These are phyloP conservation scores for Discostella stelligeroides DNA, from an alignment of 108 stramenopile genomes.

Conservation along the genomic window DNA sequence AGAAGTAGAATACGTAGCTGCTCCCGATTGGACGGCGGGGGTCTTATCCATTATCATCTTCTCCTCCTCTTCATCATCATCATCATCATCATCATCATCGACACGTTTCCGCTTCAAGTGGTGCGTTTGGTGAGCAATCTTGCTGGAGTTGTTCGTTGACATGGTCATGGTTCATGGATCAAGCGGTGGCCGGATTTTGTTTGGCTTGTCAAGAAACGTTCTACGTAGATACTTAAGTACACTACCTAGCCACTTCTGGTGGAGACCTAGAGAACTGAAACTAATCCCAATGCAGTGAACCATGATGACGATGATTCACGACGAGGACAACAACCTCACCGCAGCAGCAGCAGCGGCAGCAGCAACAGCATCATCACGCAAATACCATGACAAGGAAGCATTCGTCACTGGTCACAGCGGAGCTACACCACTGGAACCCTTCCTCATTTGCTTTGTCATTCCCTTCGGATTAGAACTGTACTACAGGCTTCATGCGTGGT, in stretches of 20 bases:
- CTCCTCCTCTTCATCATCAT: neutral
- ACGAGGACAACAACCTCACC: neutral
- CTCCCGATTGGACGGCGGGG: too few relatives aligned
- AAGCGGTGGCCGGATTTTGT: too few relatives aligned
- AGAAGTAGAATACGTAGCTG: too few relatives aligned
- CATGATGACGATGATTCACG: neutral
- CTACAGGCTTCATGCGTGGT: constrained; percentile 2
- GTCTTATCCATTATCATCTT: neutral
- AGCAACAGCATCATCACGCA: constrained; percentile 13
- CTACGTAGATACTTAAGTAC: too few relatives aligned
- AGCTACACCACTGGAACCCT: constrained; percentile 62
- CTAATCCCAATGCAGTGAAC: neutral
- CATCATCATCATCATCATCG: neutral
- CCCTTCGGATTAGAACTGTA: constrained; percentile 64
- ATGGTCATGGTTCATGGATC: too few relatives aligned
- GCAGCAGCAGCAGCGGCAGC: neutral
- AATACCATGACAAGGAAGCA: constrained; percentile 72
- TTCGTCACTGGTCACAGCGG: constrained; percentile 87
- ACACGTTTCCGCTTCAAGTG: neutral
- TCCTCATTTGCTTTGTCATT: constrained; percentile 64
- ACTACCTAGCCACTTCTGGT: too few relatives aligned
- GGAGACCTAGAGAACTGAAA: too few relatives aligned
- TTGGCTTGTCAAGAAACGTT: too few relatives aligned
- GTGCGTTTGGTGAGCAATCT: neutral
- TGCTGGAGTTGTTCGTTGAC: neutral